phyloP scores from a whole-genome alignment of 495 filamentous ascomycete genomes.

The Hypoxylon perforatum region DNA sequence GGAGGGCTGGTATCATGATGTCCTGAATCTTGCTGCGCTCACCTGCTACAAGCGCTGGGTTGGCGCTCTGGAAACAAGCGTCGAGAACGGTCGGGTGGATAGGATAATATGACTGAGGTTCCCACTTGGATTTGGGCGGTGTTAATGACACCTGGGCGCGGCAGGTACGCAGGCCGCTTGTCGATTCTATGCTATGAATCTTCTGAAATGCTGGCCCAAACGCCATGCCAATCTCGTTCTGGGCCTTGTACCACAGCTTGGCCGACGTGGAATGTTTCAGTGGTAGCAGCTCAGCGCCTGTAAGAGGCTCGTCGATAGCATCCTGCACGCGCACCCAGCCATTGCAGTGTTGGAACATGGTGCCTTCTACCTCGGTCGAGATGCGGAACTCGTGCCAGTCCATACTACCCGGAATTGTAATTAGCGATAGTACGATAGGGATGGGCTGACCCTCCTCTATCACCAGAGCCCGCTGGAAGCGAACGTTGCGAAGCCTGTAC shows the following conservation, averaged over 20 bases:
- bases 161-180: constrained; percentile 31
- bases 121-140: constrained; percentile 33
- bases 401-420: background rate
- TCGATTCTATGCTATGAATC: constrained; percentile 32
- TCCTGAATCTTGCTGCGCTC: constrained; percentile 1
- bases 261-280: constrained; percentile 15
- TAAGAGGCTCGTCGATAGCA: background rate
- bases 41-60: constrained; percentile 23
- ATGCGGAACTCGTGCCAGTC: constrained; percentile 12
- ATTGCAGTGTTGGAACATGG: background rate
- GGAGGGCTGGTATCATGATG: constrained; percentile 1
- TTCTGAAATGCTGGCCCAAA: constrained; percentile 49
- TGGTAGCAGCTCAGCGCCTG: background rate
- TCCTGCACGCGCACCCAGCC: constrained; percentile 9
- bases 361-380: background rate
- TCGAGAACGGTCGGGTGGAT: constrained; percentile 58
- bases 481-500: constrained; percentile 48
- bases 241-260: constrained; percentile 48
- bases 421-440: constrained; percentile 2
- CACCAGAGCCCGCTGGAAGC: constrained; percentile 28
- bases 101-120: constrained; percentile 47
- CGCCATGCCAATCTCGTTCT: constrained; percentile 37
- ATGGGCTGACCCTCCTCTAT: constrained; percentile 22
- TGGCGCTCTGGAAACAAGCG: constrained; percentile 46
- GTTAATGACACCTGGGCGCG: constrained; percentile 2